phyloP scores from a whole-genome alignment of 306 rosid species.

The Macrotyloma uniflorum region DNA sequence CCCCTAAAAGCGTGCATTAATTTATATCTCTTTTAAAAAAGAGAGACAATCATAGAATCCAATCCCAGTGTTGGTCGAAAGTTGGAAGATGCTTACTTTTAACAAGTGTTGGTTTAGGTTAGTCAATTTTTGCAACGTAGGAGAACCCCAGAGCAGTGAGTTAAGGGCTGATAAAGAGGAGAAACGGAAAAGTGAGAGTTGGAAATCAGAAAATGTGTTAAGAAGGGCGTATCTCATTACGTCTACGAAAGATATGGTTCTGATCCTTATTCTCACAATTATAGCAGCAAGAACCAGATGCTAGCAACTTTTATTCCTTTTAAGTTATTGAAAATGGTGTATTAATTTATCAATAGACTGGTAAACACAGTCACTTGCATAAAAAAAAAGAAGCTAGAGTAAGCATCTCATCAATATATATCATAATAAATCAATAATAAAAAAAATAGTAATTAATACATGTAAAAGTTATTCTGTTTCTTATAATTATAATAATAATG shows the following conservation, averaged over 20 bases:
- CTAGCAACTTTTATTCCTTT: slow-evolving; percentile 31
- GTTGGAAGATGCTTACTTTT: slow-evolving; percentile 27
- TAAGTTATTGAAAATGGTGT: not conserved
- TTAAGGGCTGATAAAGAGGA: slow-evolving; percentile 7
- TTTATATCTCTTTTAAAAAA: not conserved
- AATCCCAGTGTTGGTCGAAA: not conserved
- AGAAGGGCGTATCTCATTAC: slow-evolving; percentile 30
- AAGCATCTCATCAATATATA: too few species aligned
- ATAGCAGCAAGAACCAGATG: slow-evolving; percentile 42
- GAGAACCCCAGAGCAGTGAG: slow-evolving; percentile 24
- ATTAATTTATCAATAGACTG: too few species aligned
- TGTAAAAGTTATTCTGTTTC: too few species aligned
- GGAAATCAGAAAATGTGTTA: slow-evolving; percentile 25
- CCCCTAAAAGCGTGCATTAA: not conserved
- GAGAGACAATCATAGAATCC: slow-evolving; percentile 17
- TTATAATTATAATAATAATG: too few species aligned
- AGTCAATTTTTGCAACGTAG: slow-evolving; percentile 12
- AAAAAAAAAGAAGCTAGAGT: too few species aligned
- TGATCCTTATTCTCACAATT: slow-evolving; percentile 28
- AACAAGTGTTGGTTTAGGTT: slow-evolving; percentile 1
- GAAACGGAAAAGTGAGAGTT: slow-evolving; percentile 25
- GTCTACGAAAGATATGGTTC: slow-evolving; percentile 32
- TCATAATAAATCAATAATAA: too few species aligned
- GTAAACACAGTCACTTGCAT: too few species aligned
- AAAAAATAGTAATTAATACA: too few species aligned